Conservation (phyloP, 1,284 basidiomycete genomes). For the Pseudozyma hubeiensis region DNA sequence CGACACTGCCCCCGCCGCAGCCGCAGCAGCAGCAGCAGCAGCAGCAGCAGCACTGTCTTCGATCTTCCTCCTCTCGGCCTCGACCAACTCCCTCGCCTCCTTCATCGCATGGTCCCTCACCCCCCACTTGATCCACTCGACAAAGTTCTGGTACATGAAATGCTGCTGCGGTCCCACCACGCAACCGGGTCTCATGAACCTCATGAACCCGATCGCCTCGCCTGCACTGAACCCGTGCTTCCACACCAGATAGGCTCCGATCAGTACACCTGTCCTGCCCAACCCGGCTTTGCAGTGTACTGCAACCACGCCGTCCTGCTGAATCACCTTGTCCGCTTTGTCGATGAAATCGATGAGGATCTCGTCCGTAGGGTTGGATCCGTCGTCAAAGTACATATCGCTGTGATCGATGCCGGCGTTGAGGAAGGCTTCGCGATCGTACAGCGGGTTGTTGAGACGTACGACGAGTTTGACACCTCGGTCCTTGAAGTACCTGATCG, state of each 20-base stretch:
- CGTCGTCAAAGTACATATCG: constrained; percentile 92
- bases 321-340: constrained; percentile 81
- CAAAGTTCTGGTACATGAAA: constrained; percentile 85
- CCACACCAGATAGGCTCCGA: constrained; percentile 94
- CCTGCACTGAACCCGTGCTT: constrained; percentile 99
- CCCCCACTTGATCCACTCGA: constrained; percentile 65
- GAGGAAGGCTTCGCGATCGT: constrained; percentile 85
- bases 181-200: constrained; percentile 92
- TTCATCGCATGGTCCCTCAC: constrained; percentile 47
- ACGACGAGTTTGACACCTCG: constrained; percentile 90
- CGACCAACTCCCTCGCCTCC: constrained; percentile 30
- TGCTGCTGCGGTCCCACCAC: constrained; percentile 87
- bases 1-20: background rate
- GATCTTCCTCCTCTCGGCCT: constrained; percentile 28
- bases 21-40: constrained; percentile 1
- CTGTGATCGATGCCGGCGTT: constrained; percentile 88
- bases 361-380: constrained; percentile 95
- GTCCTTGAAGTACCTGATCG: constrained; percentile 90
- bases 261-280: constrained; percentile 91
- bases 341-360: constrained; percentile 91
- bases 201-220: constrained; percentile 98
- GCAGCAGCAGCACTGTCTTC: constrained; percentile 7
- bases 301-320: constrained; percentile 82
- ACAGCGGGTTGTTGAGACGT: constrained; percentile 92
- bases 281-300: constrained; percentile 91